phyloP scores from a whole-genome alignment of 768 basidiomycete species.

The Mrakia frigida region DNA sequence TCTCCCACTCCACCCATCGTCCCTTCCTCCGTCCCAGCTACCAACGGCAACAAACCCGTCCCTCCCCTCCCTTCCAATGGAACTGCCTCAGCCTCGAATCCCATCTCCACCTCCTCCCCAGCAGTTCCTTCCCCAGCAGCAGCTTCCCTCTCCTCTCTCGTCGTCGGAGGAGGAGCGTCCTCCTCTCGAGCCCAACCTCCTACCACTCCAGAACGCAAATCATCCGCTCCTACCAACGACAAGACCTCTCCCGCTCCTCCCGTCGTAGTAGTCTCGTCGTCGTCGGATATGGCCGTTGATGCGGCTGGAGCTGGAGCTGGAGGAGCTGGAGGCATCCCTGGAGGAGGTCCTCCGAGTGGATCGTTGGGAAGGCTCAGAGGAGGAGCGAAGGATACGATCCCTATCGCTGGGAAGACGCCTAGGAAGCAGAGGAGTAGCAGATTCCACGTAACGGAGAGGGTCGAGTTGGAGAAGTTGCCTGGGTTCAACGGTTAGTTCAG shows the following conservation, averaged over 20 bases:
- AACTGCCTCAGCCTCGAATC: constrained; percentile 3
- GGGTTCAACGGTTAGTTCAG: constrained; percentile 56
- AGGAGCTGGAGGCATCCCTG: constrained; percentile 16
- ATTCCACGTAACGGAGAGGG: constrained; percentile 91
- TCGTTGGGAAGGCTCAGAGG: constrained; percentile 29
- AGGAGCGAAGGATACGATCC: constrained; percentile 80
- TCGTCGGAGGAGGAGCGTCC: neutral
- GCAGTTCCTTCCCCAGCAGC: constrained; percentile 2
- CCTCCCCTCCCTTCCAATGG: constrained; percentile 25
- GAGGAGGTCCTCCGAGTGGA: constrained; percentile 3
- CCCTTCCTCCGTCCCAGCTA: neutral
- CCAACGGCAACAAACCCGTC: constrained; percentile 29
- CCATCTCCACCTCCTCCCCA: constrained; percentile 1
- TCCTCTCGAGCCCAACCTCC: constrained; percentile 11
- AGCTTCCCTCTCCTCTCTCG: constrained; percentile 19
- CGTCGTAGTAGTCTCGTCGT: constrained; percentile 44
- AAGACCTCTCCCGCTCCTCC: constrained; percentile 43
- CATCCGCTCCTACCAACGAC: constrained; percentile 5
- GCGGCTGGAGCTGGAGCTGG: constrained; percentile 34
- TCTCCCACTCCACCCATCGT: constrained; percentile 25
- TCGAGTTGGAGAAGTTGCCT: constrained; percentile 90
- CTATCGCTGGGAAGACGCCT: constrained; percentile 83
- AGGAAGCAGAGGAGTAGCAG: constrained; percentile 96
- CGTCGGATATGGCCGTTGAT: constrained; percentile 46
- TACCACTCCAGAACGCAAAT: constrained; percentile 28